These are phyloP conservation scores for Filobasidium floriforme DNA, from an alignment of 768 basidiomycete species.

Conservation along the genomic window DNA sequence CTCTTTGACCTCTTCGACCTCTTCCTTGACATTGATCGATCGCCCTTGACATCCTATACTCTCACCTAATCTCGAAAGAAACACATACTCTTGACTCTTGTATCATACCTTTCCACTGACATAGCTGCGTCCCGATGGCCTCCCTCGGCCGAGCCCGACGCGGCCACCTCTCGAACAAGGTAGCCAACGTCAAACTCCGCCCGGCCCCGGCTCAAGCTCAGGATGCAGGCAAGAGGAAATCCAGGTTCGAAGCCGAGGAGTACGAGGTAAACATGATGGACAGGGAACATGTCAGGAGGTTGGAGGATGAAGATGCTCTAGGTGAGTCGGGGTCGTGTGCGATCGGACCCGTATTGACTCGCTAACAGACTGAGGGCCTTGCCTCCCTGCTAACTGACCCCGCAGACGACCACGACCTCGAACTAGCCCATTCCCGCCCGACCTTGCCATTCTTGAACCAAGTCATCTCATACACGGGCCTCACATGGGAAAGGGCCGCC, in stretches of 20 bases:
- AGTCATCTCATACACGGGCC: constrained; percentile 19
- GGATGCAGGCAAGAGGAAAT: neutral
- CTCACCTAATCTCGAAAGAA: neutral
- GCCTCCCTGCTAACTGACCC: constrained; percentile 15
- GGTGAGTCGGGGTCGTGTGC: constrained; percentile 20
- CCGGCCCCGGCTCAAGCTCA: constrained; percentile 32
- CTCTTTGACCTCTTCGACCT: too few species aligned
- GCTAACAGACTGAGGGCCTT: neutral
- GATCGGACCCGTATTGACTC: too few species aligned
- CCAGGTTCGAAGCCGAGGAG: constrained; percentile 11
- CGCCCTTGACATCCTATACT: neutral
- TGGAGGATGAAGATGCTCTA: constrained; percentile 28
- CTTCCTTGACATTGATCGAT: too few species aligned
- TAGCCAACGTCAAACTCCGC: constrained; percentile 46
- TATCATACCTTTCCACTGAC: neutral
- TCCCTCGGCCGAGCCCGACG: constrained; percentile 24
- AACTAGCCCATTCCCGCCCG: constrained; percentile 25
- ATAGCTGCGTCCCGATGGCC: neutral
- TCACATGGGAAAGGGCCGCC: constrained; percentile 51
- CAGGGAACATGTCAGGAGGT: constrained; percentile 29
- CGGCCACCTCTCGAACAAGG: constrained; percentile 44
- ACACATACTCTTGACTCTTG: neutral
- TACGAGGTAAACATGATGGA: constrained; percentile 30
- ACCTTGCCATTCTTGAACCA: constrained; percentile 3
- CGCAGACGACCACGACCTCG: constrained; percentile 11